Evolutionary conservation across 108 stramenopile genomes (phyloP).

Genomic region (Stephanodiscus triporus): DNA sequence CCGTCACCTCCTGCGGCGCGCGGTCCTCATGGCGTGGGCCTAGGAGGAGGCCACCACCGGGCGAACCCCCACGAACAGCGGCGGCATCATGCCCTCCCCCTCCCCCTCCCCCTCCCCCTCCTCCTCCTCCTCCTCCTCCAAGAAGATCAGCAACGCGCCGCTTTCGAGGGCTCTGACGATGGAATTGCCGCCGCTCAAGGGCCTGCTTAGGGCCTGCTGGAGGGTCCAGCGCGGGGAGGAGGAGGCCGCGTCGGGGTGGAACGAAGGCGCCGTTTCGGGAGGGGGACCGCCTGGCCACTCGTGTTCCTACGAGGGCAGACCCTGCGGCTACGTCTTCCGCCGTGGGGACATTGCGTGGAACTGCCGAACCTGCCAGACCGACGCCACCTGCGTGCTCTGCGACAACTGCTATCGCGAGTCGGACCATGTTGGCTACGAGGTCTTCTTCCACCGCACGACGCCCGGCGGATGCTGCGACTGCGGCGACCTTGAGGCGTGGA

Average conservation of each 20-base stretch:
- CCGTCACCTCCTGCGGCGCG: not conserved
- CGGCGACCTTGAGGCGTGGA: conserved; percentile 98
- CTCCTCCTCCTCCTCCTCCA: not conserved
- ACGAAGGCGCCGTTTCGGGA: conserved; percentile 4
- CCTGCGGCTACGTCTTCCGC: conserved; percentile 96
- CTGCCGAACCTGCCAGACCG: conserved; percentile 96
- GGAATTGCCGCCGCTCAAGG: conserved; percentile 1
- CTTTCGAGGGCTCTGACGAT: not conserved
- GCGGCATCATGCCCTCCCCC: not conserved
- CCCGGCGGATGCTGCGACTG: conserved; percentile 99
- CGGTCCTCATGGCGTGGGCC: conserved; percentile 43
- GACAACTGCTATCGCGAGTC: conserved; percentile 90
- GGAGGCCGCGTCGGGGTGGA: not conserved
- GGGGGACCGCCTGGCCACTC: conserved; percentile 1
- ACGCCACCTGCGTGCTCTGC: conserved; percentile 96
- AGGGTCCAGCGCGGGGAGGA: conserved; percentile 3
- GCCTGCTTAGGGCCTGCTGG: conserved; percentile 13
- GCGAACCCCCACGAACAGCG: conserved; percentile 23
- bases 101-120: not conserved
- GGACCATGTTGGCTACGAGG: conserved; percentile 96
- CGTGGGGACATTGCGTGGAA: conserved; percentile 98
- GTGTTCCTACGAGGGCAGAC: conserved; percentile 33
- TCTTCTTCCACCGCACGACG: conserved; percentile 95
- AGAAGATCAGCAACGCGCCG: not conserved
- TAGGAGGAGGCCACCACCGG: conserved; percentile 40